These are phyloP conservation scores for Aquilaria agallochum DNA, from an alignment of 441 rosid species.

Conservation along the genomic window DNA sequence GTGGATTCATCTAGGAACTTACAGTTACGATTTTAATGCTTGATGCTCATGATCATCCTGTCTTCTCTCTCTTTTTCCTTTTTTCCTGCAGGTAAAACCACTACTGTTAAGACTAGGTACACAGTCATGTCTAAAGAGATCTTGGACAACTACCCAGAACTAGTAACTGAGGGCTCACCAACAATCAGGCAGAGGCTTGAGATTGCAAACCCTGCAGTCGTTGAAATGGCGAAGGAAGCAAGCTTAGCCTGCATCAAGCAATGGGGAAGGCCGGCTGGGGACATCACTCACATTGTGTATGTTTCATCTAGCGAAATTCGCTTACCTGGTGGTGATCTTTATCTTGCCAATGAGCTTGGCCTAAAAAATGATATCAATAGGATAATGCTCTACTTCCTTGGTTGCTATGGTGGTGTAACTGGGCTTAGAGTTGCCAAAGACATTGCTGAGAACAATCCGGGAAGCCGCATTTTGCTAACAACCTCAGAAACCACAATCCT, in stretches of 20 bases:
- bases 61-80: neutral
- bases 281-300: constrained; percentile 81
- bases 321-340: constrained; percentile 82
- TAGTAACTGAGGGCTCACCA: constrained; percentile 68
- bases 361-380: constrained; percentile 63
- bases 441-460: constrained; percentile 89
- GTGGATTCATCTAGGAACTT: neutral
- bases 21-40: neutral
- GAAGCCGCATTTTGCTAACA: constrained; percentile 71
- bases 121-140: constrained; percentile 86
- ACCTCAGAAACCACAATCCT: constrained; percentile 87
- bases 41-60: neutral
- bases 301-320: constrained; percentile 92
- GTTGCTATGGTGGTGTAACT: constrained; percentile 87
- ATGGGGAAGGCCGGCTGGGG: constrained; percentile 74
- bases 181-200: constrained; percentile 88
- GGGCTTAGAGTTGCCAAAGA: constrained; percentile 93
- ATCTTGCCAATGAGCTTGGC: constrained; percentile 69
- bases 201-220: constrained; percentile 79
- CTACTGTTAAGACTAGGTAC: constrained; percentile 92
- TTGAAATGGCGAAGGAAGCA: constrained; percentile 84
- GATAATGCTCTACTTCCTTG: constrained; percentile 86
- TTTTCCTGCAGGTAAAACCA: constrained; percentile 63
- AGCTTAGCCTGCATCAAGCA: constrained; percentile 74
- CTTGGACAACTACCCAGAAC: constrained; percentile 76